Percentiles rank a stretch among this genome's conserved stretches.
phyloP scores from a whole-genome alignment of 2,329 filamentous ascomycete genomes.

The Claviceps citrina region DNA sequence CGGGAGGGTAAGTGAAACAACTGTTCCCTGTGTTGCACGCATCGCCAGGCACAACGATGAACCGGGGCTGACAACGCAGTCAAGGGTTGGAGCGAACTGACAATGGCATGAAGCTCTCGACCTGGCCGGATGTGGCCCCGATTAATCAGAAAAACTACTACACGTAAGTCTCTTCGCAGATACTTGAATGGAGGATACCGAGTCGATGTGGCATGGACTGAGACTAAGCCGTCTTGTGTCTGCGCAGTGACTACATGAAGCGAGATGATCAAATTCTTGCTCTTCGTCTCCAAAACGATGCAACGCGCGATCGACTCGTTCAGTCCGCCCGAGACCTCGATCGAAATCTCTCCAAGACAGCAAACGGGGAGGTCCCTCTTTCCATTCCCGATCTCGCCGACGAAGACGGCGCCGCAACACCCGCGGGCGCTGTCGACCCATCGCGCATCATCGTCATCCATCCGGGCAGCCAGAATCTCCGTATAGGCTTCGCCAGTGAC shows the following conservation, averaged over 20 bases:
- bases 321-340: constrained; percentile 80
- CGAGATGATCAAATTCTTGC: constrained; percentile 92
- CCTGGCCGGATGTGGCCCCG: constrained; percentile 79
- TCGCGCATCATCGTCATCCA: constrained; percentile 93
- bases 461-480: constrained; percentile 84
- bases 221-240: constrained; percentile 8
- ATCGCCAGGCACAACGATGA: constrained; percentile 8
- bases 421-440: constrained; percentile 50
- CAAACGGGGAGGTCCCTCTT: constrained; percentile 48
- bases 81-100: constrained; percentile 87
- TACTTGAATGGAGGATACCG: neutral
- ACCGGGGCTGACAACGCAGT: constrained; percentile 2
- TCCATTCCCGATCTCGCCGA: constrained; percentile 44
- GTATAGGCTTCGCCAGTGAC: constrained; percentile 90
- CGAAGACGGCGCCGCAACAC: constrained; percentile 39
- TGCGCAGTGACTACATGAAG: constrained; percentile 79
- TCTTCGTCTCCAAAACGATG: constrained; percentile 74
- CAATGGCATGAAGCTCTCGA: constrained; percentile 93
- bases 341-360: constrained; percentile 62
- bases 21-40: constrained; percentile 6
- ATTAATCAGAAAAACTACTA: constrained; percentile 99
- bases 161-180: constrained; percentile 44
- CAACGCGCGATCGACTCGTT: constrained; percentile 66
- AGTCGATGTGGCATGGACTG: neutral
- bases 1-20: constrained; percentile 36